Evolutionary conservation across 2,329 filamentous ascomycete genomes (phyloP), one percentile per base, ranked within the genome.

Genomic region (Diplodia mutila): DNA sequence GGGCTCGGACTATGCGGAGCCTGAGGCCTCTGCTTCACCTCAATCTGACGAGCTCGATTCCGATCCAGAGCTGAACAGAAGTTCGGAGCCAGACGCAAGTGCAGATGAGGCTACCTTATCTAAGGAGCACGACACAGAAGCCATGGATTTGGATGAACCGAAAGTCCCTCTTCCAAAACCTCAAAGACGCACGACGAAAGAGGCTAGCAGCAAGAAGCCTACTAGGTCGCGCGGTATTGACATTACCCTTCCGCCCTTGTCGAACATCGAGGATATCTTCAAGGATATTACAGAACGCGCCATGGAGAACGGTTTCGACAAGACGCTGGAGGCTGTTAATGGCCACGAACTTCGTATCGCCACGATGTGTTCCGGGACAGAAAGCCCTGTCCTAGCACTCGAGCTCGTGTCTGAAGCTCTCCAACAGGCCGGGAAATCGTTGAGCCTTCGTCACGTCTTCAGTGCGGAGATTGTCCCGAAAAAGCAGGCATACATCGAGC

Each of bases 311-410:
- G 75, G 76, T 12, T 71, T 85, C 11, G 61, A 73, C 34, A 67
- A 80, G 61, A 75, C 80, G 1, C 51, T 83, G 1, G 32, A 74
- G 2, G 70, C 77, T 59, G 70, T 83, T 1, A 72, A 76, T 9
- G 73, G 73, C 2, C 74, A 80, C 7, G 61, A 68, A 4, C 71
- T 90, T 0, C 78, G 83, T 9, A 80, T 93, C 29, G 90, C 85
- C 0, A 94, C 91, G 0, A 87, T 93, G 81, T 94, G 91, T 74
- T 93, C 91, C 1, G 91, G 91, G 0, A 94, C 91, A 0, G 91
- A 94, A 71, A 87, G 88, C 4, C 91, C 91, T 0, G 78, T 94
- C 1, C 81, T 93, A 1, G 89, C 89, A 0, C 74, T 93, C 16
- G 79, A 87, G 16, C 80, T 89, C 75, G 78, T 92, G 0, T 72